Evolutionary conservation across 176 grass and related monocot species (phyloP).

Genomic region (Oryza nivara): DNA sequence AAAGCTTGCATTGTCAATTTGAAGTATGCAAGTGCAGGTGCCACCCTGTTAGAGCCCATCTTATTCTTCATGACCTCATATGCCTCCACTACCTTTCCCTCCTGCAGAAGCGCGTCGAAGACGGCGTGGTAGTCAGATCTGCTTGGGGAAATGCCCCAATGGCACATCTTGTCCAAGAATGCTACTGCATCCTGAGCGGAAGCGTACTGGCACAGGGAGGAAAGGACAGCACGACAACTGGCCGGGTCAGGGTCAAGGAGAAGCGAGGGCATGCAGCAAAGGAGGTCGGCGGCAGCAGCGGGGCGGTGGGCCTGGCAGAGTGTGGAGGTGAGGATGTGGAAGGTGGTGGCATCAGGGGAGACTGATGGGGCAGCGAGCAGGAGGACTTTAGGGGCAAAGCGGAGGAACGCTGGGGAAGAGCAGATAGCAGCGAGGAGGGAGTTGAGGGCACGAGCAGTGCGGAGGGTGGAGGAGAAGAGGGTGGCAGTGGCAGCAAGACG

Average conservation of each 20-base stretch:
- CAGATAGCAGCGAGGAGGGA: constrained; percentile 32
- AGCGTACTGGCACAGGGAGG: constrained; percentile 27
- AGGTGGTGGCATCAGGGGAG: constrained; percentile 20
- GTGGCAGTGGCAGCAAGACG: constrained; percentile 26
- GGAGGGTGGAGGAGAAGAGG: constrained; percentile 24
- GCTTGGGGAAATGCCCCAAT: constrained; percentile 38
- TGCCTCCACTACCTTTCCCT: constrained; percentile 49
- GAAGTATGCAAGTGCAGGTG: constrained; percentile 38
- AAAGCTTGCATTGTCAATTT: constrained; percentile 43
- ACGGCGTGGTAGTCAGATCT: constrained; percentile 39
- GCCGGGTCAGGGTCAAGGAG: constrained; percentile 31
- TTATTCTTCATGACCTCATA: constrained; percentile 46
- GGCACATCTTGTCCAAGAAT: constrained; percentile 65
- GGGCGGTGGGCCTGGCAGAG: constrained; percentile 33
- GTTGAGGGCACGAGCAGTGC: constrained; percentile 35
- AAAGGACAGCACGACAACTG: constrained; percentile 31
- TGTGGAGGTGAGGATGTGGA: constrained; percentile 44
- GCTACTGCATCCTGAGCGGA: constrained; percentile 26
- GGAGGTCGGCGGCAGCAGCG: constrained; percentile 18
- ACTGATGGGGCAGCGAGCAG: constrained; percentile 36
- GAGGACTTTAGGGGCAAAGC: constrained; percentile 16
- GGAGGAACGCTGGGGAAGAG: constrained; percentile 5
- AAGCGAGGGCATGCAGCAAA: constrained; percentile 48
- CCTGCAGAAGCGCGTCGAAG: constrained; percentile 48
- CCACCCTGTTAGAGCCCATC: constrained; percentile 51